These are phyloP conservation scores for Heliocybe sulcata DNA, from an alignment of 1,284 basidiomycete genomes.

Conservation along the genomic window DNA sequence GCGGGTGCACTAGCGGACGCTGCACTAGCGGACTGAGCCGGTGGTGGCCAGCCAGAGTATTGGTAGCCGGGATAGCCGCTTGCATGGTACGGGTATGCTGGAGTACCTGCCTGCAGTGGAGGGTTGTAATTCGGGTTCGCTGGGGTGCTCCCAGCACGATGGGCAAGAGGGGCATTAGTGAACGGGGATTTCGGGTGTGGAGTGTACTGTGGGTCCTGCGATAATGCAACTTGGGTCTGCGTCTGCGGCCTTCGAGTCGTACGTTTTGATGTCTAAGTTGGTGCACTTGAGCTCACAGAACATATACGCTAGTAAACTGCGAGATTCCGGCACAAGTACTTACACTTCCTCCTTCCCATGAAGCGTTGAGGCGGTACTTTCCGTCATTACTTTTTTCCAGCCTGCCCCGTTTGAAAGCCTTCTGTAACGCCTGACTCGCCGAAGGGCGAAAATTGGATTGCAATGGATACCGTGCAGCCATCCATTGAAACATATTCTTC, in stretches of 20 bases:
- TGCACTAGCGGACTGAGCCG: background rate
- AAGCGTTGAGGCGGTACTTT: conserved; percentile 63
- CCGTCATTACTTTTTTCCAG: conserved; percentile 64
- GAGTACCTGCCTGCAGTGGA: background rate
- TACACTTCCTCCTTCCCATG: conserved; percentile 76
- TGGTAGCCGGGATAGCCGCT: conserved; percentile 18
- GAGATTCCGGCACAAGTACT: conserved; percentile 16
- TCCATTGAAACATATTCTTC: conserved; percentile 76
- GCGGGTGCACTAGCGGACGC: background rate
- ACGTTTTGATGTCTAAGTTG: conserved; percentile 51
- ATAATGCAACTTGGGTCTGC: conserved; percentile 23
- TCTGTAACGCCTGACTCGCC: conserved; percentile 77
- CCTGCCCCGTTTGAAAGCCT: conserved; percentile 70
- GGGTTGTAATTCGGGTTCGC: conserved; percentile 8
- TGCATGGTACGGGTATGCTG: conserved; percentile 12
- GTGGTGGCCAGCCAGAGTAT: background rate
- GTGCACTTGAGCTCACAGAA: background rate
- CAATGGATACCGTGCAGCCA: conserved; percentile 71
- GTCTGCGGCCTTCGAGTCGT: conserved; percentile 66
- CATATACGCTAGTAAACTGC: background rate
- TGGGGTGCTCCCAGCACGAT: conserved; percentile 16
- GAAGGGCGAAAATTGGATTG: conserved; percentile 81
- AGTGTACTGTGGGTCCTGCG: conserved; percentile 20
- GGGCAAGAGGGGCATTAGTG: conserved; percentile 45
- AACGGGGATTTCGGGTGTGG: conserved; percentile 43